Evolutionary conservation across 106 monocot genomes (phyloP).

Genomic region (Acanthochlamys bracteata): DNA sequence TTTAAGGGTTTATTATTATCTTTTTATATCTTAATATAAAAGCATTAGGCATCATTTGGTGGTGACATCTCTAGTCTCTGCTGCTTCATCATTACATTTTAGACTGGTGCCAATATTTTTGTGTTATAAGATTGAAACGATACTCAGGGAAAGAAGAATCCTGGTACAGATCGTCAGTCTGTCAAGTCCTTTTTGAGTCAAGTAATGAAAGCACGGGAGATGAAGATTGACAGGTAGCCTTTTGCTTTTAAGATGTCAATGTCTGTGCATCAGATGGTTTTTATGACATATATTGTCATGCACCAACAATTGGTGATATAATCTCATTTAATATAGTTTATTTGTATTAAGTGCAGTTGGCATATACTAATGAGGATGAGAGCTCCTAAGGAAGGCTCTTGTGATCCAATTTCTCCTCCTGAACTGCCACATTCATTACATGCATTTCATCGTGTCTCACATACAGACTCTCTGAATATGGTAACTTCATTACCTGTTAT

Average conservation of each 20-base stretch:
- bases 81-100: no score
- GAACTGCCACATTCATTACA: conserved; percentile 79
- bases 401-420: conserved; percentile 75
- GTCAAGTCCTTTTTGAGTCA: conserved; percentile 52
- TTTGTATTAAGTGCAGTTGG: conserved; percentile 60
- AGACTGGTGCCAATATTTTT: no score
- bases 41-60: no score
- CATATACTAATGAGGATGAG: conserved; percentile 89
- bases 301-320: no score
- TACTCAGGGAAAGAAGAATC: conserved; percentile 79
- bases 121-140: no score
- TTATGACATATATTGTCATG: not conserved
- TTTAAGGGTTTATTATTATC: no score
- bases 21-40: no score
- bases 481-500: conserved; percentile 18
- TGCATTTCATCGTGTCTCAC: conserved; percentile 71
- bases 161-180: conserved; percentile 48
- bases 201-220: conserved; percentile 55
- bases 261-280: no score
- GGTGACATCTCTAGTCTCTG: no score
- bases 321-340: conserved; percentile 1
- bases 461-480: conserved; percentile 56
- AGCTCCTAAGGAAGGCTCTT: conserved; percentile 44
- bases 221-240: conserved; percentile 77
- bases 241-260: not conserved